Evolutionary conservation across 192 early-diverging fungal genomes (phyloP), one percentile per base, ranked within the genome.

Genomic region (Coemansia sp.): DNA sequence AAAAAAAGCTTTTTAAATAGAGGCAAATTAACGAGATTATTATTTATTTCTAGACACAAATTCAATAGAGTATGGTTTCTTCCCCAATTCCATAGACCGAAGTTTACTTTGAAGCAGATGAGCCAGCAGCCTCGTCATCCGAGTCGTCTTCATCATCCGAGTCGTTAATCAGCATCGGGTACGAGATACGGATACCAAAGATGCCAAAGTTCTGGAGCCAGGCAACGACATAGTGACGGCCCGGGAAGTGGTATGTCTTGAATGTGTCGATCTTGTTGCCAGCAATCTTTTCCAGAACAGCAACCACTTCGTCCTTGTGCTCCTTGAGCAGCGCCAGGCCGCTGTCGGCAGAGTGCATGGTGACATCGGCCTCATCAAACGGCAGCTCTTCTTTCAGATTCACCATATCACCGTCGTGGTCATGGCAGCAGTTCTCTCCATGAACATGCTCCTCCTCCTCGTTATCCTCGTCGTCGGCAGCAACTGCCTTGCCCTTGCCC

Each of bases 171-270:
- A 72, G 57, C 61, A 72, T 68, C 15, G 70, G 75, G 43, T 78
- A 71, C 15, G 75, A 72, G 49, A 78, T 78, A 57, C 75, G 75
- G 52, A 78, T 41, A 33, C 75, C 75, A 56, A 63, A 78, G 57
- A 78, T 57, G 33, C 68, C 75, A 64, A 78, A 68, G 65, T 51
- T 61, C 61, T 67, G 57, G 39, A 78, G 64, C 75, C 75, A 78
- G 15, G 61, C 69, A 55, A 78, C 75, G 18, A 78, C 59, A 44
- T 78, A 78, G 65, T 78, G 55, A 45, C 75, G 75, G 26, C 75
- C 75, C 13, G 75, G 75, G 61, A 78, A 64, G 59, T 68, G 63
- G 69, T 61, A 78, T 47, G 57, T 35, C 75, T 78, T 78, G 75
- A 78, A 78, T 30, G 55, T 57, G 38, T 72, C 75, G 37, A 72